These are phyloP conservation scores for Nitzschia putrida DNA, from an alignment of 108 stramenopile genomes.

Conservation along the genomic window DNA sequence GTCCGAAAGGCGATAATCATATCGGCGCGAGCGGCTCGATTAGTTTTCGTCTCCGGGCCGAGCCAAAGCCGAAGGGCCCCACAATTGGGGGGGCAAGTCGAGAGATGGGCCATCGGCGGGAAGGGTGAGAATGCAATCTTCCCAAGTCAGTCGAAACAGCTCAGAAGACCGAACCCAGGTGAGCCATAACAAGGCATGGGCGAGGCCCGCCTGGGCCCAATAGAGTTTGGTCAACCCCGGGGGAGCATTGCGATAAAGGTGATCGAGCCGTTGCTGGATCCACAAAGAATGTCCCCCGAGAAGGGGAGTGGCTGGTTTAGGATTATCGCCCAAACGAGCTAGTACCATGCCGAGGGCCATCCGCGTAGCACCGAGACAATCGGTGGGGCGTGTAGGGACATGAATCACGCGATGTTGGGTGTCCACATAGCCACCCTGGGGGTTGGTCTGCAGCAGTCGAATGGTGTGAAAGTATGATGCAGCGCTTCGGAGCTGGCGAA, in stretches of 20 bases:
- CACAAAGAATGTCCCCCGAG: background rate
- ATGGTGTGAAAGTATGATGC: background rate
- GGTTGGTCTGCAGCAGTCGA: background rate
- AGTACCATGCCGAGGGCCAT: background rate
- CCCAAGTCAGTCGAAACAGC: background rate
- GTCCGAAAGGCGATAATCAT: background rate
- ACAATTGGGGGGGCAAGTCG: background rate
- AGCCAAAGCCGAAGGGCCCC: background rate
- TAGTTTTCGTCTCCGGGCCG: background rate
- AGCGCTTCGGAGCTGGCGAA: background rate
- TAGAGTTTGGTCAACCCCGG: background rate
- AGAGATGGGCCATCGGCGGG: background rate
- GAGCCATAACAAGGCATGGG: background rate
- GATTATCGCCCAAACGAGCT: background rate
- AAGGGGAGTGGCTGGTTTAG: background rate
- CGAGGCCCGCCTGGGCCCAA: background rate
- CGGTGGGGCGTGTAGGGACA: background rate
- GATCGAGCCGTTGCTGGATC: background rate
- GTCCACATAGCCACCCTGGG: background rate
- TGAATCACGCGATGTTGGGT: background rate
- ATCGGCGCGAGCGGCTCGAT: background rate
- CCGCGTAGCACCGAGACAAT: background rate
- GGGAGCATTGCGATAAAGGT: background rate
- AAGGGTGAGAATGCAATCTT: background rate
- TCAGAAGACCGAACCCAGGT: background rate